Evolutionary conservation across 139 green algal species (phyloP).

Genomic region (Tetradesmus lagerheimii): DNA sequence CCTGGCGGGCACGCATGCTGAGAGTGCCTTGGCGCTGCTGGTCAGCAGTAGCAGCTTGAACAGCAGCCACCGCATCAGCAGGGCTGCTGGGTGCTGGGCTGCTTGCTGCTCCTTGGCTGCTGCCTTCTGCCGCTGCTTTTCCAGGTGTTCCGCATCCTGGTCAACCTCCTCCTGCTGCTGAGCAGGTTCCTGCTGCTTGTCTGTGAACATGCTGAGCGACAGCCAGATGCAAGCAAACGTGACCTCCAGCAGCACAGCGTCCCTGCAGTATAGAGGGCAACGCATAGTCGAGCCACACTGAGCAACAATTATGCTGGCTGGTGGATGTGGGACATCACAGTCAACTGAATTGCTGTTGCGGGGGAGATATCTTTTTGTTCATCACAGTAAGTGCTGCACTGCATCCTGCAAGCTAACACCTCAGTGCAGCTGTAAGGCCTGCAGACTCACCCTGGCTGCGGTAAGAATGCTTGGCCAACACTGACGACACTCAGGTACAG

Average conservation of each 20-base stretch:
- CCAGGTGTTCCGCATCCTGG: not conserved
- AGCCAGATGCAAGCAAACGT: conserved; percentile 42
- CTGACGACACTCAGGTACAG: conserved; percentile 14
- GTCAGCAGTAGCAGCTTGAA: conserved; percentile 34
- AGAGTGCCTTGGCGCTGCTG: not conserved
- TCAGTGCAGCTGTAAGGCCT: too few relatives aligned
- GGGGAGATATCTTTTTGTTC: too few relatives aligned
- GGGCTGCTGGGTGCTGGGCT: not conserved
- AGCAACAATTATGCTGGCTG: too few relatives aligned
- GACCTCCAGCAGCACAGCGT: conserved; percentile 28
- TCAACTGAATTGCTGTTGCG: too few relatives aligned
- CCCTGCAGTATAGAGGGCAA: not conserved
- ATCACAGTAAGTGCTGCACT: too few relatives aligned
- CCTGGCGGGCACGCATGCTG: not conserved
- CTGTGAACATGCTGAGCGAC: not conserved
- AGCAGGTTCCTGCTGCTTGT: not conserved
- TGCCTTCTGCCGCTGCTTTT: conserved; percentile 5
- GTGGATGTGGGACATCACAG: too few relatives aligned
- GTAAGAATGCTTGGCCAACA: conserved; percentile 12
- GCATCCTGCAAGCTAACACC: too few relatives aligned
- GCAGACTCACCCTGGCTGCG: conserved; percentile 15
- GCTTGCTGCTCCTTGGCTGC: not conserved
- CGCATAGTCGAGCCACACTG: too few relatives aligned
- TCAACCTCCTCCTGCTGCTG: not conserved
- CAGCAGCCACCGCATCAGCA: conserved; percentile 35